phyloP scores from a whole-genome alignment of 179 eudicot genomes.

The Sideroxylon spinosum region DNA sequence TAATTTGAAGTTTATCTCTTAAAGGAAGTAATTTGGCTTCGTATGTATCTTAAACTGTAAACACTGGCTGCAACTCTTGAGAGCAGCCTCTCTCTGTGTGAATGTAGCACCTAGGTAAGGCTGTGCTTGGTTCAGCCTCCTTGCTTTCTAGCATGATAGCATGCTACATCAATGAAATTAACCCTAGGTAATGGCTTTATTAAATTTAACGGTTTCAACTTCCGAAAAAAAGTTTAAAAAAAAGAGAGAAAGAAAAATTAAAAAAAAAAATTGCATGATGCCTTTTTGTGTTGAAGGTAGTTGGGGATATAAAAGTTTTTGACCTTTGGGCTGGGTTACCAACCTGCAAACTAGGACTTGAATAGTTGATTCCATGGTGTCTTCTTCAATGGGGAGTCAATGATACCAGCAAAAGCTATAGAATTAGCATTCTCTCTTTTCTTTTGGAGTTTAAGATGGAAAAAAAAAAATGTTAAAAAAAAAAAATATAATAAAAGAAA shows the following conservation, averaged over 20 bases:
- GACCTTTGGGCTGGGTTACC: no score
- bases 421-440: not conserved
- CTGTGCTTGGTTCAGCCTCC: not conserved
- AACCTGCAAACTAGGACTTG: no score
- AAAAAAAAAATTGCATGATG: no score
- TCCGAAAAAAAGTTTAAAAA: no score
- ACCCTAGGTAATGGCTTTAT: not conserved
- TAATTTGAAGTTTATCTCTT: not conserved
- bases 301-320: no score
- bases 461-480: no score
- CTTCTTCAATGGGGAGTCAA: not conserved
- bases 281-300: no score
- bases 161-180: not conserved
- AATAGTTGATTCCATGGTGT: no score
- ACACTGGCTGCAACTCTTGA: not conserved
- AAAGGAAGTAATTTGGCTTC: not conserved
- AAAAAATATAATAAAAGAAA: no score
- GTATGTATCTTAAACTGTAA: no score
- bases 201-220: not conserved
- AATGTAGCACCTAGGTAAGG: not conserved
- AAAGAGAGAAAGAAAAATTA: no score
- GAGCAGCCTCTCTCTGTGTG: not conserved
- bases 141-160: not conserved
- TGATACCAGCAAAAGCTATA: not conserved
- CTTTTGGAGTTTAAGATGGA: not conserved